A percentile compares a stretch with the other conserved stretches of the same genome.
phyloP scores from a whole-genome alignment of 1,139 yeast genomes.

The Blastobotrys aristatus region DNA sequence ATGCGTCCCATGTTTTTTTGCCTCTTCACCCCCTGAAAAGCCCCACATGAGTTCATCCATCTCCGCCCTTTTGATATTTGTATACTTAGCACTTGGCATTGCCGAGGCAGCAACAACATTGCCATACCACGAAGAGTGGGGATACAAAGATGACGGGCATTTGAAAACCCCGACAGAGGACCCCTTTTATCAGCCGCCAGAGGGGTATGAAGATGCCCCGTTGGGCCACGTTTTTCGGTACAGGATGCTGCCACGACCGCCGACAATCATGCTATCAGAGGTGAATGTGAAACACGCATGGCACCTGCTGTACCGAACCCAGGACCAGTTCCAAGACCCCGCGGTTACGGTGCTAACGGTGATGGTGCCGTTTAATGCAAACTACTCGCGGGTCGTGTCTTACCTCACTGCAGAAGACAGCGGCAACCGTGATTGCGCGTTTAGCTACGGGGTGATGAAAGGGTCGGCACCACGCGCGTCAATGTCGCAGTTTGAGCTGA shows the following conservation, averaged over 20 bases:
- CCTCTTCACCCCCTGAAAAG: too few species aligned
- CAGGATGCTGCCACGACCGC: constrained; percentile 16
- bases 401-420: constrained; percentile 32
- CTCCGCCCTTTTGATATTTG: too few species aligned
- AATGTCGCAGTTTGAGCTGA: constrained; percentile 3
- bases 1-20: too few species aligned
- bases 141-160: not conserved
- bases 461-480: constrained; percentile 3
- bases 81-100: too few species aligned
- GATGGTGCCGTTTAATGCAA: constrained; percentile 23
- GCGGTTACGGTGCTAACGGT: constrained; percentile 28
- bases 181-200: constrained; percentile 24
- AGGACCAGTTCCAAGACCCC: constrained; percentile 26
- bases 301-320: constrained; percentile 28
- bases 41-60: too few species aligned
- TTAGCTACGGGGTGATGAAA: constrained; percentile 22
- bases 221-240: constrained; percentile 20
- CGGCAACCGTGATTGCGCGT: constrained; percentile 27
- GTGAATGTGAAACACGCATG: constrained; percentile 6
- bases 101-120: too few species aligned
- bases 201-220: constrained; percentile 16
- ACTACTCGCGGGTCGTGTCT: constrained; percentile 21
- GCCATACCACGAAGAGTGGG: not conserved
- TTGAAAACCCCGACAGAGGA: constrained; percentile 16
- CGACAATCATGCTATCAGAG: constrained; percentile 4